Conservation (phyloP, 495 filamentous ascomycete species). For the Oleoguttula mirabilis region DNA sequence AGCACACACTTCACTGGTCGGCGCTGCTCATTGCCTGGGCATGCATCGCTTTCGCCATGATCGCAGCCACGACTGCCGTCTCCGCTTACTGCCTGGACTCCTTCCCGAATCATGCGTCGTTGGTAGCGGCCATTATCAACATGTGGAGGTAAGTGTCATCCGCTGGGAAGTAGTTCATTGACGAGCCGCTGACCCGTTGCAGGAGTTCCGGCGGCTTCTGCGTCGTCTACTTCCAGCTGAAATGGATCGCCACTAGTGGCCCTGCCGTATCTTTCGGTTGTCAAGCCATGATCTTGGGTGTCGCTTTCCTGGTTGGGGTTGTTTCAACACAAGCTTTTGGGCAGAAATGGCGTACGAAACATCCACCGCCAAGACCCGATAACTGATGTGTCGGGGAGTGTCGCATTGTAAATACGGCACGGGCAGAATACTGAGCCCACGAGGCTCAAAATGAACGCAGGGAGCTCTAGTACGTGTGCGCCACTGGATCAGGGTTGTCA, state of each 20-base stretch:
- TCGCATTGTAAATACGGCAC: too few relatives aligned
- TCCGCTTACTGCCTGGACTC: slow-evolving; percentile 30
- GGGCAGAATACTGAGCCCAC: too few relatives aligned
- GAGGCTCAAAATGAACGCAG: too few relatives aligned
- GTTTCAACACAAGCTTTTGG: neutral
- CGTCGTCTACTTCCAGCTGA: slow-evolving; percentile 37
- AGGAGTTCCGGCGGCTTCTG: slow-evolving; percentile 36
- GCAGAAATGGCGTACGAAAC: neutral
- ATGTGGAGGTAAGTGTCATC: slow-evolving; percentile 19
- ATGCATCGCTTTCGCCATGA: slow-evolving; percentile 16
- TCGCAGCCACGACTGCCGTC: slow-evolving; percentile 19
- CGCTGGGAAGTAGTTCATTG: too few relatives aligned
- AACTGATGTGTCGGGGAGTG: too few relatives aligned
- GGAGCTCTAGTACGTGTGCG: too few relatives aligned
- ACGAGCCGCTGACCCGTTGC: too few relatives aligned
- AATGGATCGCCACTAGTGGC: slow-evolving; percentile 34
- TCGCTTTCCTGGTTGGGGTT: neutral
- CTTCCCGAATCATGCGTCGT: slow-evolving; percentile 34
- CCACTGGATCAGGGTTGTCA: too few relatives aligned
- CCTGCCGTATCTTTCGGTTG: slow-evolving; percentile 35
- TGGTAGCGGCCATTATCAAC: slow-evolving; percentile 19
- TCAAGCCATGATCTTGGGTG: slow-evolving; percentile 25
- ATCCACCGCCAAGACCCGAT: neutral
- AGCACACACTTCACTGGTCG: slow-evolving; percentile 16
- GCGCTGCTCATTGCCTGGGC: slow-evolving; percentile 20